A percentile compares a stretch with the other conserved stretches of the same genome.
Evolutionary conservation across 108 stramenopile species (phyloP).

Genomic region (Nitzschia sp.): DNA sequence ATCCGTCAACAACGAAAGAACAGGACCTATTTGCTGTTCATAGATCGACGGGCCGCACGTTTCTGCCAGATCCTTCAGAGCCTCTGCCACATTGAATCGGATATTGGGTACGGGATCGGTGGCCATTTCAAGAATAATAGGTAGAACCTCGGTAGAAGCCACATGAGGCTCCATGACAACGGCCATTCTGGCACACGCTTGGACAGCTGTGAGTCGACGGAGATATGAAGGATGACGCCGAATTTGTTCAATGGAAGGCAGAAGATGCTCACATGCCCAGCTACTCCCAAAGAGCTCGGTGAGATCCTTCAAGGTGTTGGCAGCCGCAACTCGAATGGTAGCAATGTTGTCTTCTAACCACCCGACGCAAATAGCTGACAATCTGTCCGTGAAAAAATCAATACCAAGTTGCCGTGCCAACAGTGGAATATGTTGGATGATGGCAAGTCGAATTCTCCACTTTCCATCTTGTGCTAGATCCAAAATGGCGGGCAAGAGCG

Average conservation of each 20-base stretch:
- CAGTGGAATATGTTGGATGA: constrained; percentile 92
- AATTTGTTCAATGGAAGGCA: constrained; percentile 85
- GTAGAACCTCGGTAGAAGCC: constrained; percentile 71
- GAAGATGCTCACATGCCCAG: constrained; percentile 86
- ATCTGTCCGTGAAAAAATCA: constrained; percentile 84
- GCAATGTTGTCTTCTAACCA: constrained; percentile 95
- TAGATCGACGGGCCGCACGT: constrained; percentile 58
- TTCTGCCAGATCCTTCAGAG: constrained; percentile 66
- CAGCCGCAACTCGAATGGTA: constrained; percentile 90
- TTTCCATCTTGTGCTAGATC: constrained; percentile 95
- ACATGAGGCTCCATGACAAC: constrained; percentile 65
- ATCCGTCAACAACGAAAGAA: constrained; percentile 71
- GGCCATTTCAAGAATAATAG: constrained; percentile 89
- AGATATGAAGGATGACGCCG: constrained; percentile 75
- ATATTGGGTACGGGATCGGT: constrained; percentile 94
- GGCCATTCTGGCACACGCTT: constrained; percentile 79
- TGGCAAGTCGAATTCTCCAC: constrained; percentile 95
- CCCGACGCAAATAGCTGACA: constrained; percentile 81
- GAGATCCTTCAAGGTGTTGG: constrained; percentile 80
- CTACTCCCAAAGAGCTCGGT: constrained; percentile 88
- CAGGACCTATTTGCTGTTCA: constrained; percentile 71
- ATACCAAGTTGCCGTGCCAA: constrained; percentile 91
- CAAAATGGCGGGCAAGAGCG: constrained; percentile 93
- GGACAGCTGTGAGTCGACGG: constrained; percentile 88
- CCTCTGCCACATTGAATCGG: constrained; percentile 95